phyloP scores from a whole-genome alignment of 441 rosid species.

The Populus hybrid region DNA sequence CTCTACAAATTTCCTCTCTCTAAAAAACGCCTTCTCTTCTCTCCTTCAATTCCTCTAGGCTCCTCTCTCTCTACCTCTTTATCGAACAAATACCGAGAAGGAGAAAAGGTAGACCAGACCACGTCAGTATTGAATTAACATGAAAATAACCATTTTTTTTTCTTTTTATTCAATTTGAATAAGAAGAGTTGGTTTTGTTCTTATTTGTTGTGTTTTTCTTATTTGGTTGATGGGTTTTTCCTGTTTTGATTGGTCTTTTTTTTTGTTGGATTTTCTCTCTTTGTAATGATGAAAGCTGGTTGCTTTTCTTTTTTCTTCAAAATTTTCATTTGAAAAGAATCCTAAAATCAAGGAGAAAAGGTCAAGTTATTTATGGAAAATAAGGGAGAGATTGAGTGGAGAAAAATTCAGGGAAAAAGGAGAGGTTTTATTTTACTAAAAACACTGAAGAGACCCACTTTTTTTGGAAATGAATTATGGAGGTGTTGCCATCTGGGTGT shows the following conservation, averaged over 20 bases:
- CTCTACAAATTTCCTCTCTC: not conserved
- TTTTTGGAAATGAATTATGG: conserved; percentile 34
- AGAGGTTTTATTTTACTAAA: conserved; percentile 24
- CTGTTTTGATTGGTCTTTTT: not conserved
- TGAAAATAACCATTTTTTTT: not conserved
- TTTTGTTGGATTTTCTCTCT: not conserved
- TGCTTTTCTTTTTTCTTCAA: not conserved
- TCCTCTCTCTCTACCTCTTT: not conserved
- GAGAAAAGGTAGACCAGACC: not conserved
- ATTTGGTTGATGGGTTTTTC: not conserved
- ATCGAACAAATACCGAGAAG: not conserved
- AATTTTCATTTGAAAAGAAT: conserved; percentile 8
- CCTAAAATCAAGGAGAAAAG: conserved; percentile 42
- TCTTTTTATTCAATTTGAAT: not conserved
- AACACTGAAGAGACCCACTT: conserved; percentile 34
- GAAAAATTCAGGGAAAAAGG: conserved; percentile 24
- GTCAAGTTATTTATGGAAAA: conserved; percentile 17
- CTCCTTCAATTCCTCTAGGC: not conserved
- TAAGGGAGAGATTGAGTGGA: conserved; percentile 19
- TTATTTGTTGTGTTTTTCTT: not conserved
- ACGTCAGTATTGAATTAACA: not conserved
- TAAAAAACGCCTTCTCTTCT: not conserved
- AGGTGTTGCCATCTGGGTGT: conserved; percentile 21
- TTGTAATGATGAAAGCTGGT: not conserved
- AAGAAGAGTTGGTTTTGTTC: not conserved